Conservation (phyloP, 78 protist species). For the Dictyostelium capitatum region DNA sequence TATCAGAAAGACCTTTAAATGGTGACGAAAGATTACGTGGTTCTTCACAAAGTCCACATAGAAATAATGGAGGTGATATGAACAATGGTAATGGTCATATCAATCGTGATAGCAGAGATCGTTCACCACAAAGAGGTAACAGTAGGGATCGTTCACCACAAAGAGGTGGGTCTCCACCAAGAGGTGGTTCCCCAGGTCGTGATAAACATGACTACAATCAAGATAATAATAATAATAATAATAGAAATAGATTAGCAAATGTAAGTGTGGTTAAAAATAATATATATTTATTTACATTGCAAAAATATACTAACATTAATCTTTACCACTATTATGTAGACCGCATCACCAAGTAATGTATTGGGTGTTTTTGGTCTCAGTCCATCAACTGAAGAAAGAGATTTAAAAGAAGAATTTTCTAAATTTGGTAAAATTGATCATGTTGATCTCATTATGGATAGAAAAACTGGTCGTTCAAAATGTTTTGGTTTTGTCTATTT, state of each 20-base stretch:
- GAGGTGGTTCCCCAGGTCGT: conserved; percentile 15
- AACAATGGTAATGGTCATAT: conserved; percentile 7
- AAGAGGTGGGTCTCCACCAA: conserved; percentile 17
- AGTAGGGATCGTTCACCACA: neutral
- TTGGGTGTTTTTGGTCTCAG: conserved; percentile 80
- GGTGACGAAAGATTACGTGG: neutral
- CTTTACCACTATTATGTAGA: neutral
- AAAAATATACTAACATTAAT: neutral
- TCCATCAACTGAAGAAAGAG: conserved; percentile 33
- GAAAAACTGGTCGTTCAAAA: conserved; percentile 72
- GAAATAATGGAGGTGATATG: conserved; percentile 25
- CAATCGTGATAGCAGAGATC: conserved; percentile 14
- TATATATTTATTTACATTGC: too few relatives aligned
- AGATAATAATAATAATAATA: neutral
- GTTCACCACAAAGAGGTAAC: conserved; percentile 33
- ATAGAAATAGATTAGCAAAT: conserved; percentile 50
- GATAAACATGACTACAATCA: too few relatives aligned
- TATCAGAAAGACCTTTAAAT: neutral
- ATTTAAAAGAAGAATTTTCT: conserved; percentile 39
- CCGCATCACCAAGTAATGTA: conserved; percentile 67
- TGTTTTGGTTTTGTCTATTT: conserved; percentile 79
- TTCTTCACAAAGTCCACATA: conserved; percentile 33
- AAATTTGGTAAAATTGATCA: conserved; percentile 66
- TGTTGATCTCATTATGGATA: conserved; percentile 71
- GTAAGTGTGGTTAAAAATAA: neutral